Percentiles rank a stretch among this genome's conserved stretches.
phyloP scores from a whole-genome alignment of 305 asterid genomes.

The Fraxinus platypoda region DNA sequence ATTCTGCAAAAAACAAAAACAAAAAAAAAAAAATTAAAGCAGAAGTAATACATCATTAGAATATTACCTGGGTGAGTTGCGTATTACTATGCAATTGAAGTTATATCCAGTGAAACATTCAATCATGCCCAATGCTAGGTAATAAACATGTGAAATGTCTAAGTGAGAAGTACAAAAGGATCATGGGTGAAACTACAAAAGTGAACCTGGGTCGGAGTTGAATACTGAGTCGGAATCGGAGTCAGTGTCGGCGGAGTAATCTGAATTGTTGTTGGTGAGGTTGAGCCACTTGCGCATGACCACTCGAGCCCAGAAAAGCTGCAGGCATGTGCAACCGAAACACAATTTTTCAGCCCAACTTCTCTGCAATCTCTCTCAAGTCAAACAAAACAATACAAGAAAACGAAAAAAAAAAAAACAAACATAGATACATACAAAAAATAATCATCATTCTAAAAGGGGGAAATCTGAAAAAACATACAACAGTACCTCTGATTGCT shows the following conservation, averaged over 20 bases:
- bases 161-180: background rate
- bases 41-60: background rate
- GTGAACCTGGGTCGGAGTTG: slow-evolving; percentile 52
- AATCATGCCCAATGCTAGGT: background rate
- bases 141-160: background rate
- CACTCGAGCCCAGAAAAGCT: slow-evolving; percentile 82
- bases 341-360: slow-evolving; percentile 84
- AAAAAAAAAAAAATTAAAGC: background rate
- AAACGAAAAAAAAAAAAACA: background rate
- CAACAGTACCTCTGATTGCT: slow-evolving; percentile 36
- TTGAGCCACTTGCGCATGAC: slow-evolving; percentile 83
- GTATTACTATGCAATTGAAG: background rate
- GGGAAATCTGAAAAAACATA: background rate
- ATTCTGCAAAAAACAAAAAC: slow-evolving; percentile 31
- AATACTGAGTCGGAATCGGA: slow-evolving; percentile 35
- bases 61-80: background rate
- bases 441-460: background rate
- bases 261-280: slow-evolving; percentile 44
- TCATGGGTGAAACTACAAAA: slow-evolving; percentile 17
- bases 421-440: background rate
- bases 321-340: slow-evolving; percentile 88
- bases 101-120: background rate
- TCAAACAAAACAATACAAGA: slow-evolving; percentile 13
- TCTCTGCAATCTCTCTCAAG: slow-evolving; percentile 61
- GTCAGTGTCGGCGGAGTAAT: slow-evolving; percentile 76